Conservation (phyloP, 176 grass and related monocot species). For the Puya raimondii region DNA sequence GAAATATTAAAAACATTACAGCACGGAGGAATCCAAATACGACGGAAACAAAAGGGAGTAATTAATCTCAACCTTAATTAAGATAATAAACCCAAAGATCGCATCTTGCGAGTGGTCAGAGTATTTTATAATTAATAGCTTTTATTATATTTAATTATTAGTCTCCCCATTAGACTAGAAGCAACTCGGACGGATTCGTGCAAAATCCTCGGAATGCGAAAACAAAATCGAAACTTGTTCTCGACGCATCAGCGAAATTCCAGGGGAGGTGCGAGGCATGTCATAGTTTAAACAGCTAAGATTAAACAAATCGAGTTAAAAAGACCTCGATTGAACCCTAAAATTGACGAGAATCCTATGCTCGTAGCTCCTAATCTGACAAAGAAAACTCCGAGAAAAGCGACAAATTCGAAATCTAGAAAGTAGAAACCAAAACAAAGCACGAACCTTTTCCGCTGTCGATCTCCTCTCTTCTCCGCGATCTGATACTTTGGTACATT, state of each 20-base stretch:
- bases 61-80: not conserved
- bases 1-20: not conserved
- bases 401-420: not conserved
- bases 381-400: not conserved
- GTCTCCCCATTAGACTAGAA: not conserved
- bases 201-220: not conserved
- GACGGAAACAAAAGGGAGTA: not conserved
- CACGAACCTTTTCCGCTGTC: not conserved
- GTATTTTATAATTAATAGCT: not conserved
- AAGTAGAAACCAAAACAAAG: not conserved
- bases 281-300: too few relatives aligned
- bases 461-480: slow-evolving; percentile 15
- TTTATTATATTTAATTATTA: not conserved
- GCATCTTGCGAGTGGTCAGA: not conserved
- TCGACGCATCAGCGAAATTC: not conserved
- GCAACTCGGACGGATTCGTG: not conserved
- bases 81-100: not conserved
- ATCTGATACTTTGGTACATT: slow-evolving; percentile 28
- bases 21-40: not conserved
- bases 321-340: too few relatives aligned
- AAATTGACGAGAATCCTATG: slow-evolving; percentile 11
- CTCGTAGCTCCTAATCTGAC: not conserved
- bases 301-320: too few relatives aligned
- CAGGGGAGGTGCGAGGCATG: too few relatives aligned
- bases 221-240: not conserved